Percentiles rank a stretch among this genome's conserved stretches.
phyloP scores from a whole-genome alignment of 2,329 filamentous ascomycete species.

The Stylonectria norvegica region DNA sequence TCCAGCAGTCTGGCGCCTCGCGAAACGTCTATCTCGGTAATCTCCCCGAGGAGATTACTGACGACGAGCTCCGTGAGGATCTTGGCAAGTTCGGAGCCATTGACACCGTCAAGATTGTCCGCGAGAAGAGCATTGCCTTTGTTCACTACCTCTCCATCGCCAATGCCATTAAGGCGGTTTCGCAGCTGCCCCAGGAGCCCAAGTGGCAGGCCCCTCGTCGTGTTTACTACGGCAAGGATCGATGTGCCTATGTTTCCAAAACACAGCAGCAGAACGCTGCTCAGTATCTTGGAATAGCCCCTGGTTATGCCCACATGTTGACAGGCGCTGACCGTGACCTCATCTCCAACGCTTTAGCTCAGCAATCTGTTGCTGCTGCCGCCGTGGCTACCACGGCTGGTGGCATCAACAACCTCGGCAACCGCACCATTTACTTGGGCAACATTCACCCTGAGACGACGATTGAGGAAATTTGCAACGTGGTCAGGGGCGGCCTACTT shows the following conservation, averaged over 20 bases:
- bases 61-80: constrained; percentile 91
- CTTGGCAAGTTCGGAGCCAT: constrained; percentile 94
- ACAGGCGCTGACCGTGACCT: constrained; percentile 95
- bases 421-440: constrained; percentile 94
- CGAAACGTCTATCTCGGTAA: constrained; percentile 97
- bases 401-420: constrained; percentile 95
- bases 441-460: constrained; percentile 99
- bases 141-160: constrained; percentile 96
- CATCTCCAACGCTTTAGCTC: constrained; percentile 92
- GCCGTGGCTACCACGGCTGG: constrained; percentile 95
- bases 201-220: constrained; percentile 96
- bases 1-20: constrained; percentile 95
- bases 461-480: constrained; percentile 99
- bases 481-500: constrained; percentile 89
- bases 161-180: constrained; percentile 97
- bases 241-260: constrained; percentile 98
- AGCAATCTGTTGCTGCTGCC: constrained; percentile 95
- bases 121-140: constrained; percentile 97
- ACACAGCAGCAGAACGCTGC: constrained; percentile 99
- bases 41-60: constrained; percentile 80
- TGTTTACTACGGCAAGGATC: constrained; percentile 98
- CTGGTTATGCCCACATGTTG: constrained; percentile 92
- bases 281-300: constrained; percentile 95
- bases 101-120: constrained; percentile 95
- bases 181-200: constrained; percentile 89